A percentile compares a stretch with the other conserved stretches of the same genome.
Evolutionary conservation across 2,329 filamentous ascomycete species (phyloP).

Genomic region (Podosphaera fusca): DNA sequence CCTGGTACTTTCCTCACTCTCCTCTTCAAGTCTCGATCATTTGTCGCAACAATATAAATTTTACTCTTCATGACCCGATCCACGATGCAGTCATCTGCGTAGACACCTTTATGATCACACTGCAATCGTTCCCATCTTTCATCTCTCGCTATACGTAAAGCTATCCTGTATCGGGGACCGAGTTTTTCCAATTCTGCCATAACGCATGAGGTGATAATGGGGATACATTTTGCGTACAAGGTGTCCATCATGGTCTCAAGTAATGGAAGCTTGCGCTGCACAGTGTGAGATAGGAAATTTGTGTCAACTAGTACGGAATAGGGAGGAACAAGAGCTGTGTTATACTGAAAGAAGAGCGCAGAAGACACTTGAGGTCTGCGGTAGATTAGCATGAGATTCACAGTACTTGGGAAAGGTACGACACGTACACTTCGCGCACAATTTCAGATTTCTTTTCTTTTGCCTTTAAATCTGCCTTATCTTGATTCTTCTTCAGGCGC

Average conservation of each 20-base stretch:
- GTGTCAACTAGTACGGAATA: conserved; percentile 52
- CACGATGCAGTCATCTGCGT: conserved; percentile 70
- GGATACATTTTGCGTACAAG: conserved; percentile 74
- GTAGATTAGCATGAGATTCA: conserved; percentile 1
- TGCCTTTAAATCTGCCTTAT: conserved; percentile 35
- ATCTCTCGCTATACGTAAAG: conserved; percentile 66
- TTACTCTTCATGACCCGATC: conserved; percentile 49
- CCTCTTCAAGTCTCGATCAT: conserved; percentile 60
- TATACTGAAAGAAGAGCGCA: conserved; percentile 71
- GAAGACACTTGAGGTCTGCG: conserved; percentile 53
- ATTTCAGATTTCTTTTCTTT: conserved; percentile 32
- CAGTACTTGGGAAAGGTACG: not conserved
- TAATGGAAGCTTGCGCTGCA: conserved; percentile 73
- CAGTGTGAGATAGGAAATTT: conserved; percentile 78
- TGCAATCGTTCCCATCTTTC: conserved; percentile 67
- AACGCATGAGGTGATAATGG: conserved; percentile 64
- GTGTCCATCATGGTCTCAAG: conserved; percentile 83
- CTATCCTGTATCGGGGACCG: conserved; percentile 70
- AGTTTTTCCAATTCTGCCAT: conserved; percentile 78
- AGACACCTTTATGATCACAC: conserved; percentile 77
- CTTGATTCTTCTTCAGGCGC: conserved; percentile 59
- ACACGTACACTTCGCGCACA: conserved; percentile 44
- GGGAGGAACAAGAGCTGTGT: conserved; percentile 63
- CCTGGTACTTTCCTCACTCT: conserved; percentile 65
- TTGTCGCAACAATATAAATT: conserved; percentile 58